phyloP scores from a whole-genome alignment of 345 rosid species.

The Populus davidiana region DNA sequence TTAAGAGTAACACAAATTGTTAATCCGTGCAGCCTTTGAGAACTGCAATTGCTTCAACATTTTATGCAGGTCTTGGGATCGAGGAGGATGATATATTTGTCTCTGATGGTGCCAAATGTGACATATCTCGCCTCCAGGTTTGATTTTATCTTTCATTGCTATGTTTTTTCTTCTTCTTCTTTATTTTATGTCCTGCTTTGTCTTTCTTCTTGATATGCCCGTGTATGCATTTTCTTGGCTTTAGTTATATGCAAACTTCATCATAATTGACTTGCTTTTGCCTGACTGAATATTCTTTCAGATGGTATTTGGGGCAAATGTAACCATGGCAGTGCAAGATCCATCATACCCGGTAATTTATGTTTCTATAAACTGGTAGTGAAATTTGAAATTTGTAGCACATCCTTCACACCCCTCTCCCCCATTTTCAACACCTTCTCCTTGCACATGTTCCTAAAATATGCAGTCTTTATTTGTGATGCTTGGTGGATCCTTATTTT shows the following conservation, averaged over 20 bases:
- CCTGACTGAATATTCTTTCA: conserved; percentile 29
- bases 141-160: neutral
- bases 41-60: conserved; percentile 70
- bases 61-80: conserved; percentile 72
- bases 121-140: conserved; percentile 97
- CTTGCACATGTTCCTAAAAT: too few relatives aligned
- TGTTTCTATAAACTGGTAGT: neutral
- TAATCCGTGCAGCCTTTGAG: conserved; percentile 64
- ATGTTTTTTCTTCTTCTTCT: conserved; percentile 4
- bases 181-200: neutral
- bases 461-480: too few relatives aligned
- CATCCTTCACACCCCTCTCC: neutral
- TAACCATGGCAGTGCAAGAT: conserved; percentile 90
- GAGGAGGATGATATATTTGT: conserved; percentile 86
- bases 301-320: conserved; percentile 80
- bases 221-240: neutral
- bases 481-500: too few relatives aligned
- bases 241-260: neutral
- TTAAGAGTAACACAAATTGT: conserved; percentile 6
- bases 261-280: neutral
- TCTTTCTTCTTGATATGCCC: neutral
- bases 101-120: conserved; percentile 98
- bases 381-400: neutral
- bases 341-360: conserved; percentile 92
- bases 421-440: too few relatives aligned